Base-by-base conservation (phyloP, 1,284 basidiomycete species). In the Cryptococcus amylolentus region DNA sequence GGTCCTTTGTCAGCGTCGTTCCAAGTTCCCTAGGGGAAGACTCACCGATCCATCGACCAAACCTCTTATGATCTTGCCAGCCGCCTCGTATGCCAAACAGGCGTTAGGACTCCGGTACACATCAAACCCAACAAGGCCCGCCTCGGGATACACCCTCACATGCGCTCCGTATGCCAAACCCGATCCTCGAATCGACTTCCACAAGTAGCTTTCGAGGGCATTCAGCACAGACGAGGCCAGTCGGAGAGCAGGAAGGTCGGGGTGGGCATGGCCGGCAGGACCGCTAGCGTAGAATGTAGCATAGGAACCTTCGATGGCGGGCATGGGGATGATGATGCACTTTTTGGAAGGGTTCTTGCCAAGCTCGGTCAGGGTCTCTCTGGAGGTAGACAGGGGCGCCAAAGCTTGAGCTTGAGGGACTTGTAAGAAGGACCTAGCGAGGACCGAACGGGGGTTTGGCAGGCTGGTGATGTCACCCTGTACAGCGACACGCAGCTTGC, bases 291-390 rank as follows among this genome's bases (percentile, higher is more conserved):
- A 87, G 71, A 95, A 89, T 27, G 82, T 84, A 14, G 86, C 88
- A 75, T 88, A 98, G 9, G 90, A 88, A 67, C 91, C 94, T 78
- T 99, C 96, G 63, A 98, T 96, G 4, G 92, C 91, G 0, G 93
- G 87, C 64, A 98, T 82, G 57, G 89, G 86, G 72, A 94, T 88
- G 41, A 98, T 83, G 40, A 91, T 81, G 20, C 89, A 90, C 80
- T 86, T 88, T 70, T 82, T 85, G 10, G 81, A 72, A 0, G 94
- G 91, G 18, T 85, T 81, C 67, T 81, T 81, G 38, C 95, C 94
- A 9, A 94, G 75, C 10, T 80, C 77, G 52, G 85, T 93, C 49
- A 97, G 83, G 0, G 89, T 88, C 51, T 88, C 81, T 14, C 78
- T 81, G 3, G 86, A 80, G 42, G 88, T 79, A 13, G 86, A 86